Percentiles rank a stretch among this genome's conserved stretches.
Conservation (phyloP, 441 rosid species). For the Breynia disticha region DNA sequence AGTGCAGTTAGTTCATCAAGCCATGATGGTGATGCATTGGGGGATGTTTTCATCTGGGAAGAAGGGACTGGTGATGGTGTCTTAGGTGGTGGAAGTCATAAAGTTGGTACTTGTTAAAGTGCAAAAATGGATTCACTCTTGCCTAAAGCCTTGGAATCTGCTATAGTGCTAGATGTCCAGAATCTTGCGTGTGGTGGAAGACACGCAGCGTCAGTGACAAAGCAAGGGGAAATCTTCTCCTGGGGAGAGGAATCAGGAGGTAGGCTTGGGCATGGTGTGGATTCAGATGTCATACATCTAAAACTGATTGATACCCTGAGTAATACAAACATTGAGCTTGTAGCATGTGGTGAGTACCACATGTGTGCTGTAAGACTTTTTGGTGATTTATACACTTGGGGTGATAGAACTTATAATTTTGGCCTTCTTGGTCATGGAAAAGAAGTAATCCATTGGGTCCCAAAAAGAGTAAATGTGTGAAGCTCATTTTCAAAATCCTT, state of each 20-base stretch:
- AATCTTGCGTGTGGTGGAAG: conserved; percentile 89
- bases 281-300: conserved; percentile 81
- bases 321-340: conserved; percentile 74
- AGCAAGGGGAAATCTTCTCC: conserved; percentile 91
- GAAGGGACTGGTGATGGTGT: conserved; percentile 83
- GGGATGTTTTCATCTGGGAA: conserved; percentile 98
- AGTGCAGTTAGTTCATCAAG: conserved; percentile 98
- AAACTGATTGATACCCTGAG: conserved; percentile 78
- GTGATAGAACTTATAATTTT: conserved; percentile 63
- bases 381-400: conserved; percentile 97
- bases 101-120: conserved; percentile 55
- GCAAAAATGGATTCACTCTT: conserved; percentile 63
- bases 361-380: conserved; percentile 97
- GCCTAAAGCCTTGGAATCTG: conserved; percentile 95
- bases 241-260: conserved; percentile 99
- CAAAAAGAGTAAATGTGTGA: conserved; percentile 81
- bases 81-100: conserved; percentile 74
- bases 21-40: conserved; percentile 95
- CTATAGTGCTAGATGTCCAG: conserved; percentile 92
- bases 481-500: no score
- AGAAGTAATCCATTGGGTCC: conserved; percentile 64
- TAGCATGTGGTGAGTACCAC: conserved; percentile 95
- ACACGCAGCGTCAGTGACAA: conserved; percentile 93
- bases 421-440: conserved; percentile 92
- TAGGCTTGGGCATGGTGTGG: conserved; percentile 98